A percentile compares a stretch with the other conserved stretches of the same genome.
phyloP scores from a whole-genome alignment of 2,329 filamentous ascomycete species.

The Pseudodiploospora longispora region DNA sequence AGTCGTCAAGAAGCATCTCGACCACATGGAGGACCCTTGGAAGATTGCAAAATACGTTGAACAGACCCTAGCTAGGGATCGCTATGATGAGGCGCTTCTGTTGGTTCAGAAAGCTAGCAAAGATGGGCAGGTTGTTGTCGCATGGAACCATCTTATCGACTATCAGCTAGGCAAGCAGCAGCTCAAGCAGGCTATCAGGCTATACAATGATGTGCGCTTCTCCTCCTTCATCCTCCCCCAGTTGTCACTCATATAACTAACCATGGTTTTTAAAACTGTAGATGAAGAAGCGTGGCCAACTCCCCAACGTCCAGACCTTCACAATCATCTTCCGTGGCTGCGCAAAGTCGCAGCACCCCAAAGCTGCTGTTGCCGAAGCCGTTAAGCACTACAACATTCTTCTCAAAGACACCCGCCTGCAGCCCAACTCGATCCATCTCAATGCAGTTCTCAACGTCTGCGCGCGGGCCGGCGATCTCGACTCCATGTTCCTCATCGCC shows the following conservation, averaged over 20 bases:
- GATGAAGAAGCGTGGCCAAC: constrained; percentile 92
- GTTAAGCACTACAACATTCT: constrained; percentile 72
- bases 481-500: constrained; percentile 70
- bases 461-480: constrained; percentile 63
- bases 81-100: constrained; percentile 58
- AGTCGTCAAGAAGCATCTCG: constrained; percentile 46
- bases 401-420: constrained; percentile 51
- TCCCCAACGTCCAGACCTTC: constrained; percentile 75
- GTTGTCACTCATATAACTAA: neutral
- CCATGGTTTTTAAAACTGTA: constrained; percentile 21
- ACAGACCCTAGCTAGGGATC: constrained; percentile 48
- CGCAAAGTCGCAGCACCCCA: constrained; percentile 48
- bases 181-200: constrained; percentile 59
- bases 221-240: neutral
- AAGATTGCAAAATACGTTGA: constrained; percentile 63
- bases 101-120: constrained; percentile 64
- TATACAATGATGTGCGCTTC: constrained; percentile 70
- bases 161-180: constrained; percentile 56
- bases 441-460: constrained; percentile 87
- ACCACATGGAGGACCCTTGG: constrained; percentile 60
- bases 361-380: constrained; percentile 58
- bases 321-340: constrained; percentile 76
- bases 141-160: constrained; percentile 82
- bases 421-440: constrained; percentile 71
- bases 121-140: constrained; percentile 56